phyloP scores from a whole-genome alignment of 2,329 filamentous ascomycete species.

The Fusarium napiforme region DNA sequence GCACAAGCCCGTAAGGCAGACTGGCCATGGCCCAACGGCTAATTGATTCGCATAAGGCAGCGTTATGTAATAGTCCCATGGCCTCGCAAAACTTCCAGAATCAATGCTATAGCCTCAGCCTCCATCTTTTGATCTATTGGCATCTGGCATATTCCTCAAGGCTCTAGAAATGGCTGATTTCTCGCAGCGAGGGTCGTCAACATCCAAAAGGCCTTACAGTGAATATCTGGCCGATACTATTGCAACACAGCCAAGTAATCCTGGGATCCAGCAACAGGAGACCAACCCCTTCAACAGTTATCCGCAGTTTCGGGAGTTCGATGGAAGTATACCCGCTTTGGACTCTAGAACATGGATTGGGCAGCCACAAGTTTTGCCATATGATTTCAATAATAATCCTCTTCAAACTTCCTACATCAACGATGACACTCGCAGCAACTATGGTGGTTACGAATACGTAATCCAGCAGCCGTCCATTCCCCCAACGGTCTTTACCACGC shows the following conservation, averaged over 20 bases:
- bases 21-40: neutral
- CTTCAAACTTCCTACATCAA: neutral
- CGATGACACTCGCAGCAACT: neutral
- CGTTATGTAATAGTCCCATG: neutral
- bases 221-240: neutral
- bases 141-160: too few relatives aligned
- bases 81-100: neutral
- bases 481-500: neutral
- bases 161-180: neutral
- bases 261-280: neutral
- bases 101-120: neutral
- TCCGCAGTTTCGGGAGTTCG: neutral
- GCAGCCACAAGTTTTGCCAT: accelerated
- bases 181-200: neutral
- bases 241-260: neutral
- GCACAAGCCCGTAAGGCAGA: neutral
- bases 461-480: neutral
- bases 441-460: neutral
- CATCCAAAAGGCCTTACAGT: neutral
- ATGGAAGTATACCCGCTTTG: neutral
- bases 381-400: neutral
- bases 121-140: too few relatives aligned
- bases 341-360: neutral
- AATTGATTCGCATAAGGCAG: neutral
- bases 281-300: neutral